These are phyloP conservation scores for Bruguiera hainesii DNA, from an alignment of 441 rosid genomes.

Conservation along the genomic window DNA sequence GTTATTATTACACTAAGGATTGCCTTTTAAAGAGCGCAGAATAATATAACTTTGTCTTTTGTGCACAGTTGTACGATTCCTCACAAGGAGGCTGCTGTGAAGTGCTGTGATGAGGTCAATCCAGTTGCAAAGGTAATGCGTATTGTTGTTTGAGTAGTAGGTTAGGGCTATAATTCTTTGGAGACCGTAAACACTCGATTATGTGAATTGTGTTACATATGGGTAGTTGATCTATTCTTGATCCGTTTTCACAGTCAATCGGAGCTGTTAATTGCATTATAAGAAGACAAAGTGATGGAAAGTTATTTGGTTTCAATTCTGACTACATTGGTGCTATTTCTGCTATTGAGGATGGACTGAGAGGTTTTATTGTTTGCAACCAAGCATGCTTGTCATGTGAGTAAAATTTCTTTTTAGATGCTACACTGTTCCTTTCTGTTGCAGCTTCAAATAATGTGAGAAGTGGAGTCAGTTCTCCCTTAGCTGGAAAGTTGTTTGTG, in stretches of 20 bases:
- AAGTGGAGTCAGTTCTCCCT: conserved; percentile 35
- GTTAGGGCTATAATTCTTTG: background rate
- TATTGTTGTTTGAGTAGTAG: background rate
- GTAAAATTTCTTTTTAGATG: conserved; percentile 9
- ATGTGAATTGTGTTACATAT: conserved; percentile 11
- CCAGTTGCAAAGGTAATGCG: conserved; percentile 79
- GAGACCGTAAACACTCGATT: background rate
- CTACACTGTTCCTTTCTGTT: background rate
- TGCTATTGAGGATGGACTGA: conserved; percentile 53
- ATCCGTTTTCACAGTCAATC: conserved; percentile 28
- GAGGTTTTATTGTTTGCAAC: conserved; percentile 29
- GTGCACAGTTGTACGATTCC: conserved; percentile 78
- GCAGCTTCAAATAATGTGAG: conserved; percentile 26
- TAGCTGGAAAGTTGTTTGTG: conserved; percentile 52
- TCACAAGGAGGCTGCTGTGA: conserved; percentile 84
- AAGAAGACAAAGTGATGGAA: conserved; percentile 40
- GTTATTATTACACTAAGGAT: too few relatives aligned
- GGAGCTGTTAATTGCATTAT: conserved; percentile 48
- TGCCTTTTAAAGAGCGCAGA: too few relatives aligned
- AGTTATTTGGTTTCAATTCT: conserved; percentile 46
- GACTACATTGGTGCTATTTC: conserved; percentile 54
- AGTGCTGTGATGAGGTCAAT: conserved; percentile 82
- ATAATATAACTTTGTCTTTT: background rate
- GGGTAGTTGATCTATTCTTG: background rate
- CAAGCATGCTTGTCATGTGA: background rate